phyloP scores from a whole-genome alignment of 2,329 filamentous ascomycete genomes.

The Chrysosporium keratinophilum region DNA sequence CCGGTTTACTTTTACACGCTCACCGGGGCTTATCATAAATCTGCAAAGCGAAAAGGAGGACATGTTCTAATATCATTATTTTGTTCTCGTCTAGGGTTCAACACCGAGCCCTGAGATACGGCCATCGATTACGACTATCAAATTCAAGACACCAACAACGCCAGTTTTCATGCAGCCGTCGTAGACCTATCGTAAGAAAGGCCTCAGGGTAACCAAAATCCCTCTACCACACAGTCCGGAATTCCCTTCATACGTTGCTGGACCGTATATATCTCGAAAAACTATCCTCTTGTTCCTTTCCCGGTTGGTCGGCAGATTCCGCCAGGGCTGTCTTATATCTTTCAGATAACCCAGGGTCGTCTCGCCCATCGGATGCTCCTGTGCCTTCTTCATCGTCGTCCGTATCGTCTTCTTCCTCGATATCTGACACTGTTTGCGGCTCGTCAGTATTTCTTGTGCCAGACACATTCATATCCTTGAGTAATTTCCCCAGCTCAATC shows the following conservation, averaged over 20 bases:
- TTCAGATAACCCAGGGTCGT: conserved; percentile 57
- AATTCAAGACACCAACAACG: neutral
- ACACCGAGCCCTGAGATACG: too few species aligned
- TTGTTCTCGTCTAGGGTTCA: too few species aligned
- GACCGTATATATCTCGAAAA: conserved; percentile 42
- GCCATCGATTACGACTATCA: too few species aligned
- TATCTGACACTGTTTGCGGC: conserved; percentile 40
- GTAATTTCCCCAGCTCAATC: conserved; percentile 79
- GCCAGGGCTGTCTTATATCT: conserved; percentile 68
- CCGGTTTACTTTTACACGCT: too few species aligned
- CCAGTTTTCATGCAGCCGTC: conserved; percentile 12
- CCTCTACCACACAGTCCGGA: neutral
- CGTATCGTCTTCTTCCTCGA: conserved; percentile 40
- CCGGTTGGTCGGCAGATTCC: conserved; percentile 37
- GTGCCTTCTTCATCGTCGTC: conserved; percentile 45
- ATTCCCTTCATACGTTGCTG: conserved; percentile 24
- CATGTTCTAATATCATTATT: too few species aligned
- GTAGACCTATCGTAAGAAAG: neutral
- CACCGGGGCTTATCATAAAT: too few species aligned
- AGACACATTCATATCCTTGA: conserved; percentile 75
- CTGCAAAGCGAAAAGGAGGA: too few species aligned
- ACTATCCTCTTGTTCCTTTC: conserved; percentile 39
- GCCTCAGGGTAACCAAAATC: neutral
- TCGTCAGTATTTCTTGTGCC: conserved; percentile 26
- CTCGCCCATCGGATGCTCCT: conserved; percentile 34